Percentiles rank a stretch among this genome's conserved stretches.
phyloP scores from a whole-genome alignment of 306 rosid genomes.

The Cajanus cajan region DNA sequence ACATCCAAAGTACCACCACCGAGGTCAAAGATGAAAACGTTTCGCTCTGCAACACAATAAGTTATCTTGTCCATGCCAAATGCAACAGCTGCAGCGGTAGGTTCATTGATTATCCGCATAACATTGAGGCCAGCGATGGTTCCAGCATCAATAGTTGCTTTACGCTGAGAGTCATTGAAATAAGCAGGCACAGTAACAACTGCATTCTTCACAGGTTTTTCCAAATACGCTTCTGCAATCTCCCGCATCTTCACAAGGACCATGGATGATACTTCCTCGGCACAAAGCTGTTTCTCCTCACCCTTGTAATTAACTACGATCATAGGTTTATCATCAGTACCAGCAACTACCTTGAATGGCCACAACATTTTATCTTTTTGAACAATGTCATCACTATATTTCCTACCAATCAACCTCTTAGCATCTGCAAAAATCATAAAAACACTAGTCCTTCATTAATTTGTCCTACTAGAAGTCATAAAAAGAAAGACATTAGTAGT shows the following conservation, averaged over 20 bases:
- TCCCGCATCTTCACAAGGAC: slow-evolving; percentile 49
- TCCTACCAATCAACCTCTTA: slow-evolving; percentile 55
- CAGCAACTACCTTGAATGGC: slow-evolving; percentile 53
- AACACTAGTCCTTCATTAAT: too few species aligned
- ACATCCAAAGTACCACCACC: slow-evolving; percentile 62
- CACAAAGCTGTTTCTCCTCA: slow-evolving; percentile 39
- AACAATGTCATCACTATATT: slow-evolving; percentile 24
- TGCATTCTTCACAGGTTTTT: slow-evolving; percentile 39
- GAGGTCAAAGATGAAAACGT: not conserved
- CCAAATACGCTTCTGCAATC: slow-evolving; percentile 38
- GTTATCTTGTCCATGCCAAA: too few species aligned
- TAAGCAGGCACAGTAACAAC: slow-evolving; percentile 61
- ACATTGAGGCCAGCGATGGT: slow-evolving; percentile 38
- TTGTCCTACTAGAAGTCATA: too few species aligned
- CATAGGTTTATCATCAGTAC: slow-evolving; percentile 44
- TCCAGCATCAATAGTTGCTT: slow-evolving; percentile 35
- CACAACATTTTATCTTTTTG: slow-evolving; percentile 36
- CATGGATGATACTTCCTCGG: slow-evolving; percentile 62
- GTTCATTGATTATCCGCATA: slow-evolving; percentile 22
- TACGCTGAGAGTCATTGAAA: slow-evolving; percentile 52
- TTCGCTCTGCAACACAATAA: too few species aligned
- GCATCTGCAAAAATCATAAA: slow-evolving; percentile 35
- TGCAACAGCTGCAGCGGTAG: too few species aligned
- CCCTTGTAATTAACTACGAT: slow-evolving; percentile 47
- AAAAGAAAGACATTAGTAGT: too few species aligned